These are phyloP conservation scores for Entoloma clypeatum DNA, from an alignment of 1,284 basidiomycete genomes.

Conservation along the genomic window DNA sequence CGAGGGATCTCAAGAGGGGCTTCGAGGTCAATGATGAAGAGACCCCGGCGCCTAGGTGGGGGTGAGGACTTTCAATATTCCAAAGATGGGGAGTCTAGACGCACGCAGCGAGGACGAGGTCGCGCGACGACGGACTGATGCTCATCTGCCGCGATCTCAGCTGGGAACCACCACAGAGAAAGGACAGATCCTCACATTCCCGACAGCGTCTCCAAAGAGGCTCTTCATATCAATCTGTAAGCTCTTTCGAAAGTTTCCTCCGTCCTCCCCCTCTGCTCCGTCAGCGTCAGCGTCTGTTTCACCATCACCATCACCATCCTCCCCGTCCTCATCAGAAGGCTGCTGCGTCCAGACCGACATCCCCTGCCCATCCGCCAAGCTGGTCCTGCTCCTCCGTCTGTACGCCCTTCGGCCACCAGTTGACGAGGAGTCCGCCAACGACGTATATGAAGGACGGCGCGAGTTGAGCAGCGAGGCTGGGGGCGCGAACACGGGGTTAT, in stretches of 20 bases:
- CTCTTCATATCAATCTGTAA: conserved; percentile 74
- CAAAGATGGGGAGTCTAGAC: conserved; percentile 24
- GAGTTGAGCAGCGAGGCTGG: conserved; percentile 18
- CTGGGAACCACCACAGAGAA: not conserved
- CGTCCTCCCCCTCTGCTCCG: conserved; percentile 43
- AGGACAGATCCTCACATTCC: conserved; percentile 55
- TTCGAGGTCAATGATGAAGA: conserved; percentile 96
- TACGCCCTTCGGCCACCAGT: conserved; percentile 1
- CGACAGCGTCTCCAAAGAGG: conserved; percentile 76
- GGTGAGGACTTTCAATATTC: conserved; percentile 5
- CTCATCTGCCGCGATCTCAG: conserved; percentile 56
- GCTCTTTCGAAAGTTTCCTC: conserved; percentile 51
- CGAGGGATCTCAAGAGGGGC: conserved; percentile 85
- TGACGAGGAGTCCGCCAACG: conserved; percentile 10
- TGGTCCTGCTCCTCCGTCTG: conserved; percentile 9
- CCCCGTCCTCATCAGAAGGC: too few relatives aligned
- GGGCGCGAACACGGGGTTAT: conserved; percentile 17
- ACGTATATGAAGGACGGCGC: conserved; percentile 13
- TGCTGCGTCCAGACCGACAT: too few relatives aligned
- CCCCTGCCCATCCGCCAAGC: conserved; percentile 10
- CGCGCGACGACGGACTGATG: conserved; percentile 74
- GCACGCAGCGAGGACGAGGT: conserved; percentile 77
- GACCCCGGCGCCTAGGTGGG: conserved; percentile 69
- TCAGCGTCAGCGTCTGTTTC: conserved; percentile 3
- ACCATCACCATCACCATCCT: not conserved